A percentile compares a stretch with the other conserved stretches of the same genome.
Conservation (phyloP, 192 early-diverging fungal genomes). For the Gorgonomyces haynaldii region DNA sequence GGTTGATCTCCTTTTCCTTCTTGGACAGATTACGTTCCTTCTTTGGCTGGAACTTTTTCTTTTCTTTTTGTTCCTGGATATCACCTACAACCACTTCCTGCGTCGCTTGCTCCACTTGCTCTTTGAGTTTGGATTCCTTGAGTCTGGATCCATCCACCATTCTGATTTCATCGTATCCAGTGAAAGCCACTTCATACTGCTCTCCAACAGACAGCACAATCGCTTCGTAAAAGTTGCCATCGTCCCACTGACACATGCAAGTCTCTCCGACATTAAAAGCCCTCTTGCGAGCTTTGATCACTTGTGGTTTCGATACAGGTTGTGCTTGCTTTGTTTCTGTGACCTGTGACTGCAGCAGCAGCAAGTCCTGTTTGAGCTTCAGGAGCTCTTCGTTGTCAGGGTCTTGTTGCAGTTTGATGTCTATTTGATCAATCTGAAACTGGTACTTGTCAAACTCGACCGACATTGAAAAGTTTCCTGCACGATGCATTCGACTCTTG, state of each 20-base stretch:
- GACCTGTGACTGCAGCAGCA: not conserved
- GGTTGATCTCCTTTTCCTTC: too few relatives aligned
- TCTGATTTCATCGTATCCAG: not conserved
- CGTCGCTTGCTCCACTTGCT: too few relatives aligned
- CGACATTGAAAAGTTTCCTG: too few relatives aligned
- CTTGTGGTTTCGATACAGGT: too few relatives aligned
- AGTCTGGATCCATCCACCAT: not conserved
- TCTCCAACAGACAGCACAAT: not conserved
- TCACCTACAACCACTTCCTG: too few relatives aligned
- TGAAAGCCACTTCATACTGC: not conserved
- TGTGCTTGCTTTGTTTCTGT: not conserved
- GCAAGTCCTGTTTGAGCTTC: conserved; percentile 32
- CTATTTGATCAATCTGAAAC: conserved; percentile 62
- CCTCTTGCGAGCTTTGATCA: too few relatives aligned
- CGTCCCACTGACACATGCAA: not conserved
- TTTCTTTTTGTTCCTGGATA: too few relatives aligned
- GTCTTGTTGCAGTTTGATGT: conserved; percentile 51
- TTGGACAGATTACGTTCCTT: too few relatives aligned
- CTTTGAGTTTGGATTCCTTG: not conserved
- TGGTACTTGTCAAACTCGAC: too few relatives aligned
- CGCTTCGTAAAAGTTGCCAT: not conserved
- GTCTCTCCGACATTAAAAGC: too few relatives aligned
- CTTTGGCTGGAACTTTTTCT: too few relatives aligned
- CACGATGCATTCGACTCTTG: too few relatives aligned
- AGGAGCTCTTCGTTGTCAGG: conserved; percentile 56